Conservation (phyloP, 2,329 filamentous ascomycete species). For the Fusarium tuaranense region DNA sequence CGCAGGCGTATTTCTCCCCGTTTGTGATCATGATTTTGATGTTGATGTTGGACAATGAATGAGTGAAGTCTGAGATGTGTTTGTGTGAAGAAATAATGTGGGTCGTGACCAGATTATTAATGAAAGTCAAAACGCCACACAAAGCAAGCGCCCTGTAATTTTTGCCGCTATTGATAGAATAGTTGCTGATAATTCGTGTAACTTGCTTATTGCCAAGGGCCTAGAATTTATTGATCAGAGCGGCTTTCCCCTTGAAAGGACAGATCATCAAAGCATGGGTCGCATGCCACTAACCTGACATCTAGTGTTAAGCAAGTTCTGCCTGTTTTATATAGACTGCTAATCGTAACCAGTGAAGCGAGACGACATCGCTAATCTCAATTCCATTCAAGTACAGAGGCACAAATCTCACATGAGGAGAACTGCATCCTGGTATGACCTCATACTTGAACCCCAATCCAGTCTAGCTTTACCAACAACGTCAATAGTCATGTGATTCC, state of each 20-base stretch:
- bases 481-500: neutral
- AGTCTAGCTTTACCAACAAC: neutral
- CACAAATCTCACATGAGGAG: neutral
- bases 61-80: neutral
- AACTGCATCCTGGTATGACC: neutral
- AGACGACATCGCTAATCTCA: neutral
- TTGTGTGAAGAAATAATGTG: neutral
- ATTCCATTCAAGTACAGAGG: neutral
- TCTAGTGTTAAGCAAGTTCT: neutral
- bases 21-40: conserved; percentile 10
- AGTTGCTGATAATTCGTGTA: neutral
- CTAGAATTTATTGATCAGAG: neutral
- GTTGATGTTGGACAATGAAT: neutral
- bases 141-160: neutral
- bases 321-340: neutral
- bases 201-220: neutral
- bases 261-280: neutral
- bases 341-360: neutral
- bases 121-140: neutral
- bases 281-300: neutral
- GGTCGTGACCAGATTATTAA: neutral
- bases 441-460: neutral
- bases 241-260: neutral
- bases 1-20: conserved; percentile 26
- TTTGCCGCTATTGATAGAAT: neutral